phyloP scores from a whole-genome alignment of 2,329 filamentous ascomycete species.

The Fragosphaeria purpurea region DNA sequence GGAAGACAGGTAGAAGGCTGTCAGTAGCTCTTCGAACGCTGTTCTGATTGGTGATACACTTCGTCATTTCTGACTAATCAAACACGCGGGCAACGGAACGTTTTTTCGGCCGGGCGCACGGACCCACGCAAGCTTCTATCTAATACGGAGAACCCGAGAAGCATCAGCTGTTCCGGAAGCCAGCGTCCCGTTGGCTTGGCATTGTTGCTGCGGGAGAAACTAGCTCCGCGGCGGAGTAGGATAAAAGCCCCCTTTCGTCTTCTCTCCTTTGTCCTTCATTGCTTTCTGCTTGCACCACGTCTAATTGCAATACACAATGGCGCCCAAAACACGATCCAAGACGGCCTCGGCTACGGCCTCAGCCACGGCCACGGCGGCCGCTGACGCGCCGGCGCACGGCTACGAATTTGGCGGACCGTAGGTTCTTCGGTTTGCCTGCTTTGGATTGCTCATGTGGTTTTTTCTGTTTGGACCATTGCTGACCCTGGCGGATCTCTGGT shows the following conservation, averaged over 20 bases:
- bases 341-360: not conserved
- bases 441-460: not conserved
- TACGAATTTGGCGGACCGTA: conserved; percentile 46
- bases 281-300: too few species aligned
- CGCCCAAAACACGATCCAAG: conserved; percentile 1
- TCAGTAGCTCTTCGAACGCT: too few species aligned
- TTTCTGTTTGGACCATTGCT: not conserved
- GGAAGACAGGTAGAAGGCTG: too few species aligned
- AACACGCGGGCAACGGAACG: too few species aligned
- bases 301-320: conserved; percentile 1
- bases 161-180: conserved; percentile 2
- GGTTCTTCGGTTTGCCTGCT: conserved; percentile 14
- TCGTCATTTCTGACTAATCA: too few species aligned
- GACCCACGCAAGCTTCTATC: too few species aligned
- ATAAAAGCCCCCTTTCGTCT: not conserved
- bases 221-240: not conserved
- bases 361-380: not conserved
- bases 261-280: not conserved
- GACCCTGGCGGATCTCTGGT: not conserved
- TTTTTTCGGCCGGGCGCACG: too few species aligned
- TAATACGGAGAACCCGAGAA: not conserved
- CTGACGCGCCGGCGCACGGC: conserved; percentile 22
- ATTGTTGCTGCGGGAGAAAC: not conserved
- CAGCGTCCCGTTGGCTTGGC: not conserved
- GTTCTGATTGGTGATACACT: too few species aligned